Conservation (phyloP, 208 protist genomes). For the Phytomonas sp. region DNA sequence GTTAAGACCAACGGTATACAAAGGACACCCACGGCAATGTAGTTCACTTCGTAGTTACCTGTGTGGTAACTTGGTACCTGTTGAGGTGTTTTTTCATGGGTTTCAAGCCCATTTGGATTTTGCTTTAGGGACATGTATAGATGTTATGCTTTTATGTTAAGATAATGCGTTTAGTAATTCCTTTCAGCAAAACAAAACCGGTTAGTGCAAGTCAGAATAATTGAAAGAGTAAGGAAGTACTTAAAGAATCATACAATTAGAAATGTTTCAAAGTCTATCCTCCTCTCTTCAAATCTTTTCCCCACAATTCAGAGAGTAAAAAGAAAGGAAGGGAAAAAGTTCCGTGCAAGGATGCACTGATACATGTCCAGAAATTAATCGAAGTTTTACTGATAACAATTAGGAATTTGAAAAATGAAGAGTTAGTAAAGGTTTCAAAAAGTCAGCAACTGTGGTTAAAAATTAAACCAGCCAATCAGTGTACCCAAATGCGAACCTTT, state of each 20-base stretch:
- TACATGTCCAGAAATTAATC: slow-evolving; percentile 1
- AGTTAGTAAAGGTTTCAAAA: not conserved
- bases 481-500: slow-evolving; percentile 84
- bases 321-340: slow-evolving; percentile 5
- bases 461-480: slow-evolving; percentile 23
- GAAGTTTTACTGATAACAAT: slow-evolving; percentile 9
- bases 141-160: slow-evolving; percentile 3
- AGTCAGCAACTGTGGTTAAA: not conserved
- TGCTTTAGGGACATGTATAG: slow-evolving; percentile 2
- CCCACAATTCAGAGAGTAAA: slow-evolving; percentile 6
- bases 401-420: not conserved
- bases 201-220: not conserved
- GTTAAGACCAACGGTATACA: slow-evolving; percentile 33
- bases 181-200: not conserved
- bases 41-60: slow-evolving; percentile 76
- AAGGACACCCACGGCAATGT: slow-evolving; percentile 58
- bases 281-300: not conserved
- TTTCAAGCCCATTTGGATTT: slow-evolving; percentile 13
- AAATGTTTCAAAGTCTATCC: slow-evolving; percentile 2
- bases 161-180: not conserved
- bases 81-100: slow-evolving; percentile 26
- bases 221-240: not conserved
- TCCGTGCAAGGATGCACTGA: not conserved
- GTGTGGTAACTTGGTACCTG: slow-evolving; percentile 45
- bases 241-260: not conserved